Base-by-base conservation (phyloP, 202 grass and related monocot genomes). In the Cymbopogon flexuosus region DNA sequence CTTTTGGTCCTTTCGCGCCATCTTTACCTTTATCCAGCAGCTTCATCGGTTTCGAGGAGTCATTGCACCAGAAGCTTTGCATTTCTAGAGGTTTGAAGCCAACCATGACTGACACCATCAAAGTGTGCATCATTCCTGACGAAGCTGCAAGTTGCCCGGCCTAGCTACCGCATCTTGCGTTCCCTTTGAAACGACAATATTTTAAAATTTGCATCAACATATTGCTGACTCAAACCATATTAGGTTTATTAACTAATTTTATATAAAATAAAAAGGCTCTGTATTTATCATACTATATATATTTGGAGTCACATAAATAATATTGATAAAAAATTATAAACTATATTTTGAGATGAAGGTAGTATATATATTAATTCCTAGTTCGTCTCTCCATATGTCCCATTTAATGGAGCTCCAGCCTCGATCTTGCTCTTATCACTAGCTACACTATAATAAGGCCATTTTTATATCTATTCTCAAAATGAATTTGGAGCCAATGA, bases 21-120 rank as follows among this genome's bases (percentile, higher is more conserved):
- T 83, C 87, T 89, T 89, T 86, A 83, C 79, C 87, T 89, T 89
- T 89, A 61, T 41, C 49, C 18, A 45, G 46, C 39, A 58, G 59
- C 47, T 76, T 73, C 86, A 22, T 39, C 74, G 54, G 70, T 89
- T 87, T 69, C 87, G 81, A 90, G 72, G 87, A 82, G 60, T 85
- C 84, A 78, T 71, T 79, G 78, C 75, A 30, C 51, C 80, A 80
- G 76, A 73, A 68, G 19, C 90, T 88, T 93, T 85, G 79, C 77
- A 85, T 87, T 85, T 96, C 86, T 87, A 93, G 82, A 90, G 73
- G 56, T 89, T 87, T 93, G 90, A 85, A 93, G 80, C 87, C 93
- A 88, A 88, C 76, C 87, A 83, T 87, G 83, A 85, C 88, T 94
- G 89, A 41, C 45, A 54, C 35, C 78, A 89, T 69, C 70, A 85